Conservation (phyloP, 345 rosid genomes). For the Murraya koenigii region DNA sequence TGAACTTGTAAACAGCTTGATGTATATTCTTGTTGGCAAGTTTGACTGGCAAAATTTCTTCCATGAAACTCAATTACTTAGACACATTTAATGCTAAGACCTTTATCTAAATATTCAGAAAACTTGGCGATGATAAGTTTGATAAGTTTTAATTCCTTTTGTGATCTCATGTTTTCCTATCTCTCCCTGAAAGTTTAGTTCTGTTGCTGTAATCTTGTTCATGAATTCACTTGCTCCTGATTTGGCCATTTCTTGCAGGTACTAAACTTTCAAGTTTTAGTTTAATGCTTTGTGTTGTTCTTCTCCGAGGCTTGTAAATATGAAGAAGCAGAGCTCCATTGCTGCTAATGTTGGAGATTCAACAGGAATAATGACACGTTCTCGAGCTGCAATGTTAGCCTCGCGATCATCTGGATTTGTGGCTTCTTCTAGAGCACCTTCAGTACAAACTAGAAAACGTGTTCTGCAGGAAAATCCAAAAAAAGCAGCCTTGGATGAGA, state of each 20-base stretch:
- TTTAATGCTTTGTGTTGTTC: conserved; percentile 28
- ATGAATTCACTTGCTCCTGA: not conserved
- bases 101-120: not conserved
- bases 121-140: not conserved
- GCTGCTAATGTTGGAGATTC: conserved; percentile 29
- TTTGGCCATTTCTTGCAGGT: conserved; percentile 26
- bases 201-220: not conserved
- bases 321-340: conserved; percentile 51
- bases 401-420: conserved; percentile 35
- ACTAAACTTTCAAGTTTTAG: not conserved
- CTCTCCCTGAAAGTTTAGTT: not conserved
- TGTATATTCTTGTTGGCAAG: not conserved
- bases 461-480: conserved; percentile 35
- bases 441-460: conserved; percentile 34
- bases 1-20: not conserved
- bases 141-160: not conserved
- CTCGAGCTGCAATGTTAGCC: conserved; percentile 60
- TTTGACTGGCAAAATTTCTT: not conserved
- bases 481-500: conserved; percentile 56
- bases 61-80: too few species aligned
- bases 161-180: not conserved
- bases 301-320: conserved; percentile 35
- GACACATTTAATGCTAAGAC: not conserved
- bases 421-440: conserved; percentile 30
- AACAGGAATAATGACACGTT: conserved; percentile 65